A percentile compares a stretch with the other conserved stretches of the same genome.
Conservation (phyloP, 2,329 filamentous ascomycete genomes). For the Penicillium sp. region DNA sequence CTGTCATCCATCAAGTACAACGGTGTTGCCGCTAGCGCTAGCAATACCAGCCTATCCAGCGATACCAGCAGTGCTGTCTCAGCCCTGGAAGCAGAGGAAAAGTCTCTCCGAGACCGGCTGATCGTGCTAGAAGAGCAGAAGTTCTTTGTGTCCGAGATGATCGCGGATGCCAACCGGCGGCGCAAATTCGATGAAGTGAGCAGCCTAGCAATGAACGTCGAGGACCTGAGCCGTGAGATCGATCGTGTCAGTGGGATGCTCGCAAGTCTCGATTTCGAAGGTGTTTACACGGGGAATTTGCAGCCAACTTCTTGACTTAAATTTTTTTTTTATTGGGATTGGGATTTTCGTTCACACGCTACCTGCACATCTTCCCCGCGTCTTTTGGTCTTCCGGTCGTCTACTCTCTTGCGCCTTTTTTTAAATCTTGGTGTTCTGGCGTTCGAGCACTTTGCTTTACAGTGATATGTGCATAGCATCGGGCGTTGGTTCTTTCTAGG, state of each 20-base stretch:
- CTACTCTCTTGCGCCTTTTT: slow-evolving; percentile 2
- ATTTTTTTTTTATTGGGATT: background rate
- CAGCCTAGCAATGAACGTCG: slow-evolving; percentile 73
- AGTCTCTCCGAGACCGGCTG: slow-evolving; percentile 71
- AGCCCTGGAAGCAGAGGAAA: slow-evolving; percentile 77
- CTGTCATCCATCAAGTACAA: slow-evolving; percentile 59
- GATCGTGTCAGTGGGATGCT: slow-evolving; percentile 64
- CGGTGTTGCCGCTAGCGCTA: slow-evolving; percentile 50
- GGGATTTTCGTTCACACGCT: background rate
- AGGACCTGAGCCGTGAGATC: slow-evolving; percentile 79
- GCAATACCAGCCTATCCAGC: slow-evolving; percentile 52
- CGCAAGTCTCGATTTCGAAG: slow-evolving; percentile 62
- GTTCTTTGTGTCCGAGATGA: slow-evolving; percentile 85
- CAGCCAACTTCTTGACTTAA: slow-evolving; percentile 12
- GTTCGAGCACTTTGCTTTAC: slow-evolving; percentile 14
- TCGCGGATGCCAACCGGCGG: slow-evolving; percentile 70
- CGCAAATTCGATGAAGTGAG: slow-evolving; percentile 83
- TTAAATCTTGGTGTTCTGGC: slow-evolving; percentile 10
- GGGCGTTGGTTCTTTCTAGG: slow-evolving; percentile 22
- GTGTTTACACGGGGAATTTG: slow-evolving; percentile 43
- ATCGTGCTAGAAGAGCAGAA: slow-evolving; percentile 88
- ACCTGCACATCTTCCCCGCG: slow-evolving; percentile 8
- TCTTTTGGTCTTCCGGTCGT: slow-evolving; percentile 3
- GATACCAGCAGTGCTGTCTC: slow-evolving; percentile 58
- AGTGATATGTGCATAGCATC: slow-evolving; percentile 28